Evolutionary conservation across 352 stramenopile species (phyloP), one percentile per base, ranked within the genome.

Genomic region (Pythium angustatum): DNA sequence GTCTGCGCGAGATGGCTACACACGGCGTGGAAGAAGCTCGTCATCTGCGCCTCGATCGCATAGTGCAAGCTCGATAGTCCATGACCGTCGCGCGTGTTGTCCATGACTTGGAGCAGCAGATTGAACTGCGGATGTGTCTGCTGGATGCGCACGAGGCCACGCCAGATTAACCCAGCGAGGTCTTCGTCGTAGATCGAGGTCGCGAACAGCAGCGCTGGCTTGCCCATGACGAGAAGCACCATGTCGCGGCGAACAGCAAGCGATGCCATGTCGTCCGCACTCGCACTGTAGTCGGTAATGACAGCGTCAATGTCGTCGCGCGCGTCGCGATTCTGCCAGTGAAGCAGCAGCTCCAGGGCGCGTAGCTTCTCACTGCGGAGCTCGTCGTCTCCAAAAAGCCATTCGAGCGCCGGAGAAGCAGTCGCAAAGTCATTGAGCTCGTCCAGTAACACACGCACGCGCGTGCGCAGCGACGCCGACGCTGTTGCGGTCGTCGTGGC

Each of bases 121-220:
- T 87, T 70, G 28, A 90, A 77, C 3, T 53, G n/a, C 11, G 65
- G 43, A 51, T 81, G 71, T 1, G 27, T 52, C 26, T 68, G 58
- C 26, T 84, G 78, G 69, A 90, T 75, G 24, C 68, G 68, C 24
- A 83, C 40, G 24, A 90, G 73, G 1, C 82, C 83, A 28, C 59
- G 59, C 80, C 82, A 91, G 64, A 93, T 76, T 33, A 87, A 58
- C 30, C 78, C 47, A 31, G 83, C 79, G 33, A 95, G 72, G 34
- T 92, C 79, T 60, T 95, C 86, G 63, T 95, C 86, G 62, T 95
- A 95, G 54, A 95, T 88, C 43, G 86, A 92, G 8, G 86, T 75
- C 33, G 85, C 83, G 51, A 93, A 95, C 19, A 91, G 66, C 31
- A 95, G 72, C 49, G 83, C 81, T 0, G 83, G 83, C 62, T 95